Evolutionary conservation across 2,329 filamentous ascomycete genomes (phyloP), one percentile per base, ranked within the genome.

Genomic region (Nigrospora osmanthi): DNA sequence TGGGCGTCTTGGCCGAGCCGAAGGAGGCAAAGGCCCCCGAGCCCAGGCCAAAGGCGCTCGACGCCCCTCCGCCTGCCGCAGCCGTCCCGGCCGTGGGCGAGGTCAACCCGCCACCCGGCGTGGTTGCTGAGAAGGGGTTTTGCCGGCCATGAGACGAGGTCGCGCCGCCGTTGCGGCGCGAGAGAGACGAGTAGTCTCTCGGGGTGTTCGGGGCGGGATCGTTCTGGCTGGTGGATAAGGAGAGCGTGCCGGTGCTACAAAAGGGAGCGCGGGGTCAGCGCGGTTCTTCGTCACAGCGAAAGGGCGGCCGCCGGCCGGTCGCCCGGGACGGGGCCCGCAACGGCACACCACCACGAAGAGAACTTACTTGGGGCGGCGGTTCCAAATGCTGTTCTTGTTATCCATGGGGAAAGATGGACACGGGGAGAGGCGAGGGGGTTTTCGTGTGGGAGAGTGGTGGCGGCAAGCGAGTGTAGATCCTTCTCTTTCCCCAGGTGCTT

Each of bases 11-110:
- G 32, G 79, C 77, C 31, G 85, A 80, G 19, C 91, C 90, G 65
- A 94, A 94, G n/a, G 90, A 94, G 35, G 91, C 91, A 64, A 98
- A 98, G 45, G 93, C 93, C 55, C 93, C 93, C 15, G 89, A 94
- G 35, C 93, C 93, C 49, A 98, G 73, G 42, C 89, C 90, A 68
- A 98, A 98, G 47, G 91, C 90, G 58, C 85, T 90, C 15, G 60
- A 89, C 89, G 45, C 52, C 31, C 57, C 60, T 28, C 87, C 88
- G 55, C 78, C 78, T 44, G 80, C 76, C 23, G 23, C 23, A 28
- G 23, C 23, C 23, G 23, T 28, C 23, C 23, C 23, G 9, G 7
- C 23, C 12, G 85, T 88, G 13, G 89, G 88, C 11, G 89, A 91
- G 33, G 84, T 76, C 45, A 89, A 71, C 46, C 78, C 80, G 42